Conservation (phyloP, 2,329 filamentous ascomycete species). For the Fusarium piperis region DNA sequence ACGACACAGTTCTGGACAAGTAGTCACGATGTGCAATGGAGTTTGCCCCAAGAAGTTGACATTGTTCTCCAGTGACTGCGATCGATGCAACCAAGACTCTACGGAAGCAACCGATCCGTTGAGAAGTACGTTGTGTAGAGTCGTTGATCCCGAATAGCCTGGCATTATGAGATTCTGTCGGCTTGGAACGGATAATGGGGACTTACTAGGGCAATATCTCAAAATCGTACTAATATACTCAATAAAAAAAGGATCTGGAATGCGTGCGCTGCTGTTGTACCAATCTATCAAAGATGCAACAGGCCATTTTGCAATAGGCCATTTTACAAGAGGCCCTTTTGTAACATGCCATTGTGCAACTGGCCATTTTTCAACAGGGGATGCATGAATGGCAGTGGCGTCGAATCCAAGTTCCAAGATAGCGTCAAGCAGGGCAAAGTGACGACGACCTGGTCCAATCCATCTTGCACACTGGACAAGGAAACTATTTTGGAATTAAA, state of each 20-base stretch:
- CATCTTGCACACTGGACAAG: neutral
- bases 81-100: neutral
- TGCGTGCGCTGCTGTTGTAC: too few relatives aligned
- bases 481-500: neutral
- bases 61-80: neutral
- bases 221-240: neutral
- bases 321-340: too few relatives aligned
- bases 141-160: neutral
- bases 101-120: neutral
- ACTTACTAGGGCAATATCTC: neutral
- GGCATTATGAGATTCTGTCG: neutral
- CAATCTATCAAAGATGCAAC: neutral
- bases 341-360: too few relatives aligned
- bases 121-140: neutral
- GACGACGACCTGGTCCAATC: fast-evolving
- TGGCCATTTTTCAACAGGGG: neutral
- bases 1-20: neutral
- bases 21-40: neutral
- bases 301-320: neutral
- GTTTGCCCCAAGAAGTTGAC: neutral
- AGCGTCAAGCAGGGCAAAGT: neutral
- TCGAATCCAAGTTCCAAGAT: neutral
- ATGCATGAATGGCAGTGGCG: neutral
- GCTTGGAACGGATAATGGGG: neutral
- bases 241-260: neutral